These are phyloP conservation scores for Scedosporium minutisporum DNA, from an alignment of 2,329 filamentous ascomycete genomes.

Conservation along the genomic window DNA sequence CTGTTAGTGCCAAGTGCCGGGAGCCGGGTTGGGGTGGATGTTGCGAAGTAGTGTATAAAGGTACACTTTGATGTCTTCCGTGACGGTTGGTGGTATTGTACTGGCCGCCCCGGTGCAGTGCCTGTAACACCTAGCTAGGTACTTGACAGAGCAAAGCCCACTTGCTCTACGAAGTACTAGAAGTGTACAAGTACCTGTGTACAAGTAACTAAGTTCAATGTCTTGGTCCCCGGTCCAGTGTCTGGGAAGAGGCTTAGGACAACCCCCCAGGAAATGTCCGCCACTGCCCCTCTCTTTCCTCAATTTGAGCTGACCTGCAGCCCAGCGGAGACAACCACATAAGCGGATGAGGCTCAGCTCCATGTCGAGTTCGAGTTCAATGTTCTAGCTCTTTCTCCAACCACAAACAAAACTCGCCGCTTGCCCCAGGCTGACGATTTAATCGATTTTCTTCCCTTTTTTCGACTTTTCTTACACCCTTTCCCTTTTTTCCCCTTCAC, in stretches of 20 bases:
- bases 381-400: neutral
- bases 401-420: neutral
- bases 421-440: neutral
- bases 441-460: neutral
- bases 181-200: no score
- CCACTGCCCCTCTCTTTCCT: neutral
- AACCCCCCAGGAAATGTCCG: neutral
- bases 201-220: neutral
- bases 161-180: no score
- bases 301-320: neutral
- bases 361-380: neutral
- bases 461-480: neutral
- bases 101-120: no score
- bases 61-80: no score
- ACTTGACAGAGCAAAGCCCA: no score
- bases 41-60: no score
- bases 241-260: neutral
- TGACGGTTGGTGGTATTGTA: no score
- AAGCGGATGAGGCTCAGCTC: conserved; percentile 2
- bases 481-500: neutral
- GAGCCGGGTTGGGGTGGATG: no score
- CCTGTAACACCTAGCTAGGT: no score
- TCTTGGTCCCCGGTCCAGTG: neutral
- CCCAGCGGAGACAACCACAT: neutral
- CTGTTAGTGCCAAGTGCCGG: no score